Base-by-base conservation (phyloP, 257 asterid genomes). In the Cordia subcordata region DNA sequence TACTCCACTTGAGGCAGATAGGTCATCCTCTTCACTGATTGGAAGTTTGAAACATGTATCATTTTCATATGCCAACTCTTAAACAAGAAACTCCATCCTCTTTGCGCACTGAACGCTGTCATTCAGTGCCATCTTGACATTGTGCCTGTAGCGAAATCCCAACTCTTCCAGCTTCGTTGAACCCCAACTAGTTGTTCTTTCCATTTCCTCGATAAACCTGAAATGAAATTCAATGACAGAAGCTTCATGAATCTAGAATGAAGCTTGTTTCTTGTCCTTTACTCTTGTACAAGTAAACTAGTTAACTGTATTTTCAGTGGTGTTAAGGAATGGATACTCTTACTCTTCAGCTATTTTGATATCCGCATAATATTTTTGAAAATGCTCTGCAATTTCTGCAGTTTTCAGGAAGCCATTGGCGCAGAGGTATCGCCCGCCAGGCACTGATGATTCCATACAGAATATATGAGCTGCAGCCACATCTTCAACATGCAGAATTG, bases 401-500 rank as follows among this genome's bases (percentile, higher is more conserved):
- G 84, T 65, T 46, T 69, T 78, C 10, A 80, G 16, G 68, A 61
- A 75, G 19, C 53, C 75, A 54, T 56, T 61, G 5, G 79, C 90
- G 50, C 88, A 83, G 8, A 86, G 66, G 55, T 71, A 78, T 42
- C 91, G 79, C 0, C 95, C 89, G 37, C 49, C 66, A 33, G 76
- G n/a, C 12, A 61, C 27, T 11, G 68, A 8, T 32, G 62, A 65
- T 66, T 77, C 79, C 68, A 81, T 70, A 55, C 68, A 58, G 70
- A 77, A 79, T 23, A 85, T 22, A 46, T 83, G 92, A 0, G 90
- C 96, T 15, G 77, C 74, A 38, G 35, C 18, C 1, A 68, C 85
- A 72, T 85, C 95, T 46, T 71, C 65, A n/a, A 79, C 18, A 59
- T 87, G 93, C 5, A 54, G 64, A 45, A 82, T 68, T 0, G 94